A percentile compares a stretch with the other conserved stretches of the same genome.
Evolutionary conservation across 371 early-diverging fungal species (phyloP).

Genomic region (Gilbertella persicaria): DNA sequence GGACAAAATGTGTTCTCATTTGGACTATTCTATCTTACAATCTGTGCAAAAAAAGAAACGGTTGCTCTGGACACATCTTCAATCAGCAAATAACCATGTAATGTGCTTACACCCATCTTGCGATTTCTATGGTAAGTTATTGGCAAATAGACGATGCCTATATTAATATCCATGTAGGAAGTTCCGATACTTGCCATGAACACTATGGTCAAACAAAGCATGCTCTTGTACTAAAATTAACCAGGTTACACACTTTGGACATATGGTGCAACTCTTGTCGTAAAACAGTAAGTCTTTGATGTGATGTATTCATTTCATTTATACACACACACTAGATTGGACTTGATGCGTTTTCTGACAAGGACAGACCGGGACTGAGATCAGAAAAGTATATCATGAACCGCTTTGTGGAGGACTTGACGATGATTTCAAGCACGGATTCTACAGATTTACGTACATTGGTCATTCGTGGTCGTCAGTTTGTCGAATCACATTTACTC

Average conservation of each 20-base stretch:
- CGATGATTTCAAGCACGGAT: background rate
- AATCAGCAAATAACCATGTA: background rate
- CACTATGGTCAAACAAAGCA: conserved; percentile 4
- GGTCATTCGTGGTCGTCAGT: conserved; percentile 2
- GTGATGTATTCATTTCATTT: too few species aligned
- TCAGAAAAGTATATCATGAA: conserved; percentile 15
- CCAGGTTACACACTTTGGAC: conserved; percentile 12
- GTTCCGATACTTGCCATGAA: background rate
- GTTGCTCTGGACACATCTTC: conserved; percentile 6
- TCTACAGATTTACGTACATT: background rate
- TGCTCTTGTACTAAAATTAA: conserved; percentile 6
- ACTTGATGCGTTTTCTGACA: conserved; percentile 2
- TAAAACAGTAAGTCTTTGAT: conserved; percentile 14
- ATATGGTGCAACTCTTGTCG: conserved; percentile 18
- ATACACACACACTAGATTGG: conserved; percentile 9
- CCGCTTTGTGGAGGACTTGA: background rate
- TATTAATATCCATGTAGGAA: background rate
- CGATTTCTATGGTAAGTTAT: conserved; percentile 7
- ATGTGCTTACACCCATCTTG: conserved; percentile 12
- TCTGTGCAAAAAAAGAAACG: conserved; percentile 6
- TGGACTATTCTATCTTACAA: background rate
- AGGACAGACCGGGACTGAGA: background rate
- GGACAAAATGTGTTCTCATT: conserved; percentile 16
- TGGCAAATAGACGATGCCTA: background rate
- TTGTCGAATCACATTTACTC: conserved; percentile 9